Evolutionary conservation across 2,329 filamentous ascomycete species (phyloP).

Genomic region (Mycosphaerelloides madeirae): DNA sequence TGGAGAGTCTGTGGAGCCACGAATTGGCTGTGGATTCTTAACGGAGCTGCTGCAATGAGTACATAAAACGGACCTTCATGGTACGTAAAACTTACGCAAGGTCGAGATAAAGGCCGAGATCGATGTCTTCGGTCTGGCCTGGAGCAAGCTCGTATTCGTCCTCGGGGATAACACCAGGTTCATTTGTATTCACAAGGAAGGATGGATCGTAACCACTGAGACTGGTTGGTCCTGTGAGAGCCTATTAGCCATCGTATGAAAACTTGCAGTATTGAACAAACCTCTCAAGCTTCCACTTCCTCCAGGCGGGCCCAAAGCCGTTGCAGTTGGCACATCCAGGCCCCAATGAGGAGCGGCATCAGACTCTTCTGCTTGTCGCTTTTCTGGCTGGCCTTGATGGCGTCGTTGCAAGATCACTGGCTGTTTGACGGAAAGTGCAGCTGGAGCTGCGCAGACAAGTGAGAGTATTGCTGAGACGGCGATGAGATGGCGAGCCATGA

Average conservation of each 20-base stretch:
- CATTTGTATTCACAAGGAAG: slow-evolving; percentile 1
- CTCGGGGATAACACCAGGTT: not conserved
- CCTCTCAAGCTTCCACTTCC: slow-evolving; percentile 1
- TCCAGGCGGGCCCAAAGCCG: not conserved
- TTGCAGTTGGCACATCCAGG: not conserved
- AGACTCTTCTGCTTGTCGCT: too few species aligned
- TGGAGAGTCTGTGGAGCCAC: slow-evolving; percentile 28
- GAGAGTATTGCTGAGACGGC: too few species aligned
- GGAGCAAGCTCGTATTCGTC: slow-evolving; percentile 27
- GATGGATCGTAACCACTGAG: slow-evolving; percentile 2
- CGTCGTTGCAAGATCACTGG: too few species aligned
- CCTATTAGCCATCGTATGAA: not conserved
- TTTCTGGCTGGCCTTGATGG: too few species aligned
- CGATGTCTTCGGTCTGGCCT: slow-evolving; percentile 32
- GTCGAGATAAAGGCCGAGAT: slow-evolving; percentile 38
- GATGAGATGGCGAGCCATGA: too few species aligned
- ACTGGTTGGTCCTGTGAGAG: not conserved
- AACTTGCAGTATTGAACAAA: not conserved
- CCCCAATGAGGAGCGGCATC: too few species aligned
- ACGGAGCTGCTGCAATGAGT: slow-evolving; percentile 18
- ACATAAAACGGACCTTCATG: not conserved
- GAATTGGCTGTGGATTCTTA: slow-evolving; percentile 38
- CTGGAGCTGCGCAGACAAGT: too few species aligned
- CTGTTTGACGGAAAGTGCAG: too few species aligned
- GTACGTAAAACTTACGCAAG: slow-evolving; percentile 12